Percentiles rank a stretch among this genome's conserved stretches.
Evolutionary conservation across 331 rosid species (phyloP).

Genomic region (Dryas integrifolia): DNA sequence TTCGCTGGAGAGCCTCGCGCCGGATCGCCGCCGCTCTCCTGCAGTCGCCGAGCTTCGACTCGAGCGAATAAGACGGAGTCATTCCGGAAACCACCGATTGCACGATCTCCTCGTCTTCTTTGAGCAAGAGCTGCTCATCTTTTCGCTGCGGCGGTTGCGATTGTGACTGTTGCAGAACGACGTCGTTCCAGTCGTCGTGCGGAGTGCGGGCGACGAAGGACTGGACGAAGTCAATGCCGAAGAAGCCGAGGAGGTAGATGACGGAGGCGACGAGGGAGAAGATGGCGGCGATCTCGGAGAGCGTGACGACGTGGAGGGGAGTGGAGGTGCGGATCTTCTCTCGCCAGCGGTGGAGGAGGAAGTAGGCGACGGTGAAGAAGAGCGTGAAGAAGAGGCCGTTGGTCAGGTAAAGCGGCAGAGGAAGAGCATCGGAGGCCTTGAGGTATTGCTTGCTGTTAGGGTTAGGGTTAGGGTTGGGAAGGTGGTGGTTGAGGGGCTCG

Average conservation of each 20-base stretch:
- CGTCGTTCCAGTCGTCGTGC: conserved; percentile 20
- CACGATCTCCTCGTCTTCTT: conserved; percentile 44
- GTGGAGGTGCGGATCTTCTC: conserved; percentile 55
- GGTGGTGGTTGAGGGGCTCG: neutral
- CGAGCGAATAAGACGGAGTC: conserved; percentile 46
- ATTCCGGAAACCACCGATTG: conserved; percentile 39
- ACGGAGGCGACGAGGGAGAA: conserved; percentile 45
- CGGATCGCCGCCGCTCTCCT: conserved; percentile 48
- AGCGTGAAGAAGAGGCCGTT: conserved; percentile 43
- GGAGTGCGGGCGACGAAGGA: conserved; percentile 29
- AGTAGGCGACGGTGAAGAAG: conserved; percentile 54
- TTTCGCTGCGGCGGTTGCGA: neutral
- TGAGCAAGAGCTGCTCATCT: neutral
- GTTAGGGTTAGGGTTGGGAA: neutral
- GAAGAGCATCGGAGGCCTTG: conserved; percentile 19
- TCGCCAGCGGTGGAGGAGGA: conserved; percentile 56
- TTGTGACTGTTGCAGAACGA: too few relatives aligned
- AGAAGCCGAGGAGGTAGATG: conserved; percentile 56
- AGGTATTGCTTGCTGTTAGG: conserved; percentile 20
- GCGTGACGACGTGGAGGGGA: conserved; percentile 46
- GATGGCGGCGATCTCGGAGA: conserved; percentile 46
- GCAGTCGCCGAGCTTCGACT: conserved; percentile 52
- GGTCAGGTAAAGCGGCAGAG: conserved; percentile 34
- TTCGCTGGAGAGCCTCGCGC: conserved; percentile 40
- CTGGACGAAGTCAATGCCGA: conserved; percentile 48